phyloP scores from a whole-genome alignment of 1,284 basidiomycete species.

The Limonomyces culmigenus region DNA sequence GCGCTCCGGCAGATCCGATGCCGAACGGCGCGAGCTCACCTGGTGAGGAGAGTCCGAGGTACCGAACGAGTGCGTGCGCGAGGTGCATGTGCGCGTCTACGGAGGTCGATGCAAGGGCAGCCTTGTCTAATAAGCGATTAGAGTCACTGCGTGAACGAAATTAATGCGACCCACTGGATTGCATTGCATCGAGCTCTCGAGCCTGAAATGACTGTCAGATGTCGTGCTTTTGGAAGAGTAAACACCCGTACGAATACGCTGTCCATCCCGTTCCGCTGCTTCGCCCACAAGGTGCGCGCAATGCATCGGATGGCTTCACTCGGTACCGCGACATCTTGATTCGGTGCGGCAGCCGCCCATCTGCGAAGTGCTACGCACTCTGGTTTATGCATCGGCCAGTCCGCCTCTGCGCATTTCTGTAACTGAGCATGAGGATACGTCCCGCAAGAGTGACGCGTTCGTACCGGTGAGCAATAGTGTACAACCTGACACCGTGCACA shows the following conservation, averaged over 20 bases:
- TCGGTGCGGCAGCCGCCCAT: constrained; percentile 34
- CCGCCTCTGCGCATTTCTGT: constrained; percentile 60
- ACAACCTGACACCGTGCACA: constrained; percentile 57
- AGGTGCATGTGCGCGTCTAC: constrained; percentile 46
- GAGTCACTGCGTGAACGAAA: constrained; percentile 4
- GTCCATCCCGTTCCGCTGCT: constrained; percentile 32
- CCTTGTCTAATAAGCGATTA: constrained; percentile 22
- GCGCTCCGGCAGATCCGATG: constrained; percentile 34
- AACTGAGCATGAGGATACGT: not conserved
- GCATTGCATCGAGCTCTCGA: constrained; percentile 47
- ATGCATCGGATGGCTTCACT: constrained; percentile 62
- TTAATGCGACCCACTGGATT: constrained; percentile 43
- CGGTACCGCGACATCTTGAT: constrained; percentile 31
- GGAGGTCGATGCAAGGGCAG: constrained; percentile 26
- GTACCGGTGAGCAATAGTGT: constrained; percentile 59
- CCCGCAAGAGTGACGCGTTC: constrained; percentile 3
- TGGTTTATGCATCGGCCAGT: constrained; percentile 62
- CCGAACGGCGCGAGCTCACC: constrained; percentile 39
- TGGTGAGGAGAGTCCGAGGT: constrained; percentile 38
- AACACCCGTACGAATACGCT: constrained; percentile 53
- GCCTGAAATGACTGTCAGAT: constrained; percentile 23
- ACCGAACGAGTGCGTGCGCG: constrained; percentile 54
- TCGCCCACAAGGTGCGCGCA: constrained; percentile 58
- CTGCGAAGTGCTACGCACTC: constrained; percentile 59
- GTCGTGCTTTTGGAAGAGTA: not conserved